Conservation (phyloP, 2,329 filamentous ascomycete genomes). For the Domatiomyces catenatus region DNA sequence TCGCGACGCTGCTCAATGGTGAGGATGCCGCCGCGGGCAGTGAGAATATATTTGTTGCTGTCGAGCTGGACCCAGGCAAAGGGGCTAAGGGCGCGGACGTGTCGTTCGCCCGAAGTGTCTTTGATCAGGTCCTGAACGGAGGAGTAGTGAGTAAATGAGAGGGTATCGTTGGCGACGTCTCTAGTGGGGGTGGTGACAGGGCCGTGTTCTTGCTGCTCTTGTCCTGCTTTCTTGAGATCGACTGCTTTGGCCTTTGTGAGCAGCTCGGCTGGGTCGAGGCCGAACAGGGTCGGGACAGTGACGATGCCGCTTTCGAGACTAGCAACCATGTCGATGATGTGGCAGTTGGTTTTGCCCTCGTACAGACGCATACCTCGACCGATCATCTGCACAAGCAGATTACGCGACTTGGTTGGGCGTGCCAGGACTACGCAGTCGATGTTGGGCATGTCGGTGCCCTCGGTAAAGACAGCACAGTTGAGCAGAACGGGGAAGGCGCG, state of each 20-base stretch:
- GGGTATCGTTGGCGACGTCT: constrained; percentile 11
- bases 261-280: constrained; percentile 68
- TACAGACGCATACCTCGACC: constrained; percentile 78
- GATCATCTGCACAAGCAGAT: constrained; percentile 93
- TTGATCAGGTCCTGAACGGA: constrained; percentile 81
- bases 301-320: constrained; percentile 71
- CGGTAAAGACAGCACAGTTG: constrained; percentile 92
- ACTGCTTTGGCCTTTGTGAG: constrained; percentile 50
- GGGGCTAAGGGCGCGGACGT: constrained; percentile 61
- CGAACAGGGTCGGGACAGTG: constrained; percentile 82
- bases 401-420: constrained; percentile 79
- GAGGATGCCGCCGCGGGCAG: constrained; percentile 47
- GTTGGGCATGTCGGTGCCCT: constrained; percentile 94
- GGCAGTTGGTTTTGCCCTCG: constrained; percentile 70
- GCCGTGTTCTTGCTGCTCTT: constrained; percentile 21
- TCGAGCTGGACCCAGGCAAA: constrained; percentile 71
- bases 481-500: constrained; percentile 72
- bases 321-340: constrained; percentile 91
- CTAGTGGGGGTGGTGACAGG: constrained; percentile 3
- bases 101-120: constrained; percentile 61
- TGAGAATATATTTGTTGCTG: constrained; percentile 55
- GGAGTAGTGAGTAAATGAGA: constrained; percentile 81
- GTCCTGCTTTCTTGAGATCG: constrained; percentile 38
- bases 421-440: constrained; percentile 86
- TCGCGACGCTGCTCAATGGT: constrained; percentile 27